Conservation (phyloP, 2,329 filamentous ascomycete genomes). For the Rutstroemia sp. region DNA sequence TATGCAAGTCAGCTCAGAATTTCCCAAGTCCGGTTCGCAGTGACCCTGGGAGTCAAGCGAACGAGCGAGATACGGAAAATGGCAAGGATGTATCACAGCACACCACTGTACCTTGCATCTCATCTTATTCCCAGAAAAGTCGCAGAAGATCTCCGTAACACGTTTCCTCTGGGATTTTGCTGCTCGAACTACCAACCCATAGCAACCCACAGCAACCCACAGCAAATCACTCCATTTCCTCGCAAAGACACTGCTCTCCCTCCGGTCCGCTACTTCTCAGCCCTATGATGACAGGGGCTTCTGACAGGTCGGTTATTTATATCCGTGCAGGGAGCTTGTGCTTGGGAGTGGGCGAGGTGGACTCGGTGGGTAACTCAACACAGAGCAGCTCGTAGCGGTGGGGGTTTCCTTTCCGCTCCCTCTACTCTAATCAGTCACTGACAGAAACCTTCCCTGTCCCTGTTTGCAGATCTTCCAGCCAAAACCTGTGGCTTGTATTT, state of each 20-base stretch:
- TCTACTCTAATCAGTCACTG: not conserved
- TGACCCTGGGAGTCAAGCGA: too few relatives aligned
- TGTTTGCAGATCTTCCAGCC: too few relatives aligned
- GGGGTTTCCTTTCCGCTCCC: not conserved
- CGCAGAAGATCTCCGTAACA: slow-evolving; percentile 2
- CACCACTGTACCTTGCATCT: slow-evolving; percentile 4
- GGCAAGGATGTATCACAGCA: not conserved
- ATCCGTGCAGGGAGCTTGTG: not conserved
- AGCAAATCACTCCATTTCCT: not conserved
- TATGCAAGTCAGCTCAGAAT: not conserved
- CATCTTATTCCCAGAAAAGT: not conserved
- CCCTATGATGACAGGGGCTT: slow-evolving; percentile 8
- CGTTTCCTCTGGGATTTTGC: slow-evolving; percentile 5
- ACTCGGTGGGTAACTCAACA: too few relatives aligned
- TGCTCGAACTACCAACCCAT: not conserved
- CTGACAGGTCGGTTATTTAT: slow-evolving; percentile 9
- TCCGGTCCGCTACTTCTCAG: not conserved
- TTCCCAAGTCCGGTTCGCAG: not conserved
- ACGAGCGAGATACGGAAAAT: too few relatives aligned
- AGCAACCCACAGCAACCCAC: too few relatives aligned
- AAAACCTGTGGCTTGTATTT: too few relatives aligned
- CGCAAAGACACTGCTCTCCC: not conserved
- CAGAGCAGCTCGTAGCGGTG: not conserved
- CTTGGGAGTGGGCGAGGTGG: not conserved
- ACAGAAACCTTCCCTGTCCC: not conserved